Evolutionary conservation across 441 rosid species (phyloP).

Genomic region (Gossypium davidsonii): DNA sequence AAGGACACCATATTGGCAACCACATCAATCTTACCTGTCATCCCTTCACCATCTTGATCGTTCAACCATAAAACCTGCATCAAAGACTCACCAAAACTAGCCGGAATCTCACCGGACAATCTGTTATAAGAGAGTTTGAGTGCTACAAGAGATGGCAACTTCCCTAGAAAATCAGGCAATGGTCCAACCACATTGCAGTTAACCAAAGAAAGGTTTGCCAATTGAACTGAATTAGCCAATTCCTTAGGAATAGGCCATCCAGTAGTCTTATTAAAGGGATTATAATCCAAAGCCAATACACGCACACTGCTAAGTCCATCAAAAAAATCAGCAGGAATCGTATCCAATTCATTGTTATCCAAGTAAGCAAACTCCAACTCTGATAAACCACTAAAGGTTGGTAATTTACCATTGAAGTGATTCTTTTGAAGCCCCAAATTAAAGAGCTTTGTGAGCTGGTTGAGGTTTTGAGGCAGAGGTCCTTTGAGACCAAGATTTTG

Average conservation of each 20-base stretch:
- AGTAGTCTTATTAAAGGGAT: constrained; percentile 33
- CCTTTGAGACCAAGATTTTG: constrained; percentile 44
- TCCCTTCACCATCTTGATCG: constrained; percentile 36
- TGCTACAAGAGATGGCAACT: constrained; percentile 29
- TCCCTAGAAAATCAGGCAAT: constrained; percentile 41
- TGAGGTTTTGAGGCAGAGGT: constrained; percentile 38
- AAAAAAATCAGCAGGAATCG: constrained; percentile 43
- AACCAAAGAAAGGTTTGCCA: constrained; percentile 34
- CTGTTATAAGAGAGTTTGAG: constrained; percentile 41
- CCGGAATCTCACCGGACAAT: constrained; percentile 41
- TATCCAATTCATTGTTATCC: constrained; percentile 40
- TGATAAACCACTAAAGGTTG: constrained; percentile 43
- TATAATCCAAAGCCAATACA: constrained; percentile 44
- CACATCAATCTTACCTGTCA: constrained; percentile 39
- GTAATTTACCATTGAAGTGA: constrained; percentile 36
- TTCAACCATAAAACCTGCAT: constrained; percentile 45
- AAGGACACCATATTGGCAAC: constrained; percentile 38
- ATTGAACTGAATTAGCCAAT: constrained; percentile 31
- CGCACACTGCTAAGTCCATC: constrained; percentile 35
- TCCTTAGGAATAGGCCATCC: constrained; percentile 51
- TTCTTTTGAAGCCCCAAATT: constrained; percentile 53
- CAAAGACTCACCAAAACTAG: constrained; percentile 35
- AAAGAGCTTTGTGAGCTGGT: constrained; percentile 37
- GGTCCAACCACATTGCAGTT: constrained; percentile 38
- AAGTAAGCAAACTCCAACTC: constrained; percentile 38